These are phyloP conservation scores for Handroanthus guayacan DNA, from an alignment of 257 asterid species.

Conservation along the genomic window DNA sequence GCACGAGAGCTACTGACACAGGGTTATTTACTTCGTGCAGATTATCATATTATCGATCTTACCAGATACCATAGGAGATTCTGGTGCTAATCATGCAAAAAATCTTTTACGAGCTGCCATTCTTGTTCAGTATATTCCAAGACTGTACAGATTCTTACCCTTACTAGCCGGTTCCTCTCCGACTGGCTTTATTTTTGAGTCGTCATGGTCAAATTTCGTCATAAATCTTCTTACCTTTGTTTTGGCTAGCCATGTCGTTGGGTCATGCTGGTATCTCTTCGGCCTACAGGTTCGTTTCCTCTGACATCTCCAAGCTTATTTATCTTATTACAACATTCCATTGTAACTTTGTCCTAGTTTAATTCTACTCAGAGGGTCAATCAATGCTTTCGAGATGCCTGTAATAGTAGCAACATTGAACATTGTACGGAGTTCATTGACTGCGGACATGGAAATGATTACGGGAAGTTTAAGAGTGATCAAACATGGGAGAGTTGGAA, in stretches of 20 bases:
- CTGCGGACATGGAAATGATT: slow-evolving; percentile 63
- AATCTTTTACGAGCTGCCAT: slow-evolving; percentile 70
- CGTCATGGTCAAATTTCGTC: slow-evolving; percentile 89
- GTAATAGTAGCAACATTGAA: slow-evolving; percentile 44
- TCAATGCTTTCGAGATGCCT: slow-evolving; percentile 82
- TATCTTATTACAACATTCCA: background rate
- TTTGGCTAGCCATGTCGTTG: slow-evolving; percentile 83
- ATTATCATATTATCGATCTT: slow-evolving; percentile 67
- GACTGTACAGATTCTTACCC: slow-evolving; percentile 77
- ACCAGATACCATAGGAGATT: slow-evolving; percentile 55
- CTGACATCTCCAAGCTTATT: too few species aligned
- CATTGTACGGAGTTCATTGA: slow-evolving; percentile 62
- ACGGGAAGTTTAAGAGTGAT: slow-evolving; percentile 22
- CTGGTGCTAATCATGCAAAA: slow-evolving; percentile 71
- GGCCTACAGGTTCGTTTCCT: slow-evolving; percentile 72
- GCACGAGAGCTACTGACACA: slow-evolving; percentile 19
- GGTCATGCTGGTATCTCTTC: slow-evolving; percentile 92
- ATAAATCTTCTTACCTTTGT: slow-evolving; percentile 76
- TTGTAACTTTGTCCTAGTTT: slow-evolving; percentile 20
- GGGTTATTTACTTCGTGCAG: slow-evolving; percentile 46
- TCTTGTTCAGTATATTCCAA: slow-evolving; percentile 76
- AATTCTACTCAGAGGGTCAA: slow-evolving; percentile 71
- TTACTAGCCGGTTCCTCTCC: slow-evolving; percentile 76
- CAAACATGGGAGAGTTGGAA: slow-evolving; percentile 63
- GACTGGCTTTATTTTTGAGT: slow-evolving; percentile 80